Evolutionary conservation across 768 basidiomycete genomes (phyloP).

Genomic region (Chiua virens): DNA sequence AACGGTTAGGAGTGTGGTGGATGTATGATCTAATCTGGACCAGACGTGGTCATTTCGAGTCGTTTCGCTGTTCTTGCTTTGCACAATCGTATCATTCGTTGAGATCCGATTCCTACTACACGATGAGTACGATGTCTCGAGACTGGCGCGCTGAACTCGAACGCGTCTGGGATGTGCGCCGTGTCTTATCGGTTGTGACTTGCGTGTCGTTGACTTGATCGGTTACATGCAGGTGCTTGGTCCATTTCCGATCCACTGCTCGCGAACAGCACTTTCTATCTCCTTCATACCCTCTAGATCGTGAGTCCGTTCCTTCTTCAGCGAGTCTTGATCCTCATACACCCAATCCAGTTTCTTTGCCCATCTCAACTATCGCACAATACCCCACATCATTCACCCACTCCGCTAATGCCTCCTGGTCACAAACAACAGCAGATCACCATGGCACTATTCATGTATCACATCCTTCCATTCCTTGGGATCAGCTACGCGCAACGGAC

Average conservation of each 20-base stretch:
- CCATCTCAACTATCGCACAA: slow-evolving; percentile 15
- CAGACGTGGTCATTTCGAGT: not conserved
- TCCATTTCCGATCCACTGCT: slow-evolving; percentile 81
- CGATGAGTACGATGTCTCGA: slow-evolving; percentile 5
- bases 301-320: slow-evolving; percentile 38
- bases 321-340: not conserved
- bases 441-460: slow-evolving; percentile 58
- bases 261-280: slow-evolving; percentile 83
- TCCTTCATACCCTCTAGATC: slow-evolving; percentile 68
- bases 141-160: slow-evolving; percentile 27
- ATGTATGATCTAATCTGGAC: not conserved
- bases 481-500: slow-evolving; percentile 67
- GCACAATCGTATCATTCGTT: not conserved
- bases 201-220: not conserved
- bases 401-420: slow-evolving; percentile 55
- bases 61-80: not conserved
- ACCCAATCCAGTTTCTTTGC: slow-evolving; percentile 7
- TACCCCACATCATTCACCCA: slow-evolving; percentile 59
- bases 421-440: slow-evolving; percentile 37
- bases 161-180: slow-evolving; percentile 29
- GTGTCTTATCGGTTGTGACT: not conserved
- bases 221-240: slow-evolving; percentile 69
- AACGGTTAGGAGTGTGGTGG: slow-evolving; percentile 5
- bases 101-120: not conserved
- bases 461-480: slow-evolving; percentile 66